Evolutionary conservation across 805 yeast species (phyloP).

Genomic region (Starmerella potacharoeniae): DNA sequence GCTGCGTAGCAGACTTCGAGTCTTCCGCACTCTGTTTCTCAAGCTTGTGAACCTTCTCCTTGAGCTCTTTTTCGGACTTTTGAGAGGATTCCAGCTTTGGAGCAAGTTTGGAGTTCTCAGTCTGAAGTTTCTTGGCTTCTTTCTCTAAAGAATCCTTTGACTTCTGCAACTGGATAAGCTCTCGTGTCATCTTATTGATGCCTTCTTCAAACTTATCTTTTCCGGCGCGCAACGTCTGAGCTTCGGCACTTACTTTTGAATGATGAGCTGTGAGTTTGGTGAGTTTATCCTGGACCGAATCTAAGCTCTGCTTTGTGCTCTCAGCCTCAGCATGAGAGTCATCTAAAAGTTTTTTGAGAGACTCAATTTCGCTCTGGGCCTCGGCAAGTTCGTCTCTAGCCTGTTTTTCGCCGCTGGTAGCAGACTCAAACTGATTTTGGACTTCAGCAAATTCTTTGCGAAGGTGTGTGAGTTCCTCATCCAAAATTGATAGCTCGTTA

Average conservation of each 20-base stretch:
- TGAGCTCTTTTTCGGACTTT: constrained; percentile 4
- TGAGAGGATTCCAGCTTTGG: constrained; percentile 19
- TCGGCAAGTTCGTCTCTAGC: constrained; percentile 15
- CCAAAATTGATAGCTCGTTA: constrained; percentile 25
- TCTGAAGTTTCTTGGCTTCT: constrained; percentile 9
- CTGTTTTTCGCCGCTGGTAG: not conserved
- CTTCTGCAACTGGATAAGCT: constrained; percentile 53
- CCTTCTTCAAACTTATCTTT: constrained; percentile 71
- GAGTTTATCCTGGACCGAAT: not conserved
- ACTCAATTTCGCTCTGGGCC: not conserved
- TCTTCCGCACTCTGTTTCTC: constrained; percentile 23
- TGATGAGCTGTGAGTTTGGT: not conserved
- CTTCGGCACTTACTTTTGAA: constrained; percentile 15
- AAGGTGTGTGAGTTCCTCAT: constrained; percentile 18
- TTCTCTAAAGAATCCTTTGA: constrained; percentile 36
- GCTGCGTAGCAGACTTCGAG: constrained; percentile 22
- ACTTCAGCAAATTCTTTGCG: constrained; percentile 12
- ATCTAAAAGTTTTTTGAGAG: constrained; percentile 2
- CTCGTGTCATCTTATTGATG: constrained; percentile 81
- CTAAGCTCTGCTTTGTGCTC: not conserved
- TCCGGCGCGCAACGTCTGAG: constrained; percentile 31
- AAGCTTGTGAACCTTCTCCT: constrained; percentile 24
- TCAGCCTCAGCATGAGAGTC: constrained; percentile 3
- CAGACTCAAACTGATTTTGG: constrained; percentile 11
- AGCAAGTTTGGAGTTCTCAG: constrained; percentile 20